phyloP scores from a whole-genome alignment of 441 rosid species.

The Aquilaria agallochum region DNA sequence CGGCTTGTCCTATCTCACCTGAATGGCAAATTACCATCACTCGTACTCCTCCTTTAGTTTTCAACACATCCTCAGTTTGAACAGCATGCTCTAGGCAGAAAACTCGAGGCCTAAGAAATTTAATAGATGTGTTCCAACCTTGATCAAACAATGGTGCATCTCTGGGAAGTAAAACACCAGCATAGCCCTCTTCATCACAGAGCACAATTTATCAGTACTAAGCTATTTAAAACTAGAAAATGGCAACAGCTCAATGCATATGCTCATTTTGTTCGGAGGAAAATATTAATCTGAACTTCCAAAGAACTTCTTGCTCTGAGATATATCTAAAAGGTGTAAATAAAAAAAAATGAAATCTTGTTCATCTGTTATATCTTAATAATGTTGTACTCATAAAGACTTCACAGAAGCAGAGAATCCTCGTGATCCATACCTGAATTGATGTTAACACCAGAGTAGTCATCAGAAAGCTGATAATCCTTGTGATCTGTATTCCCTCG shows the following conservation, averaged over 20 bases:
- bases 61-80: slow-evolving; percentile 70
- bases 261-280: background rate
- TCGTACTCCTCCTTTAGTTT: slow-evolving; percentile 75
- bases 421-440: slow-evolving; percentile 32
- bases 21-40: slow-evolving; percentile 90
- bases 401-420: background rate
- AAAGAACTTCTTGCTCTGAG: too few species aligned
- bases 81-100: slow-evolving; percentile 96
- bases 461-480: slow-evolving; percentile 12
- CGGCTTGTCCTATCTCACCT: slow-evolving; percentile 41
- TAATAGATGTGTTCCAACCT: slow-evolving; percentile 56
- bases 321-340: too few species aligned
- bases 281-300: background rate
- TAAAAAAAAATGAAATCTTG: too few species aligned
- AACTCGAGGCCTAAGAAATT: slow-evolving; percentile 73
- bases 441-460: slow-evolving; percentile 11
- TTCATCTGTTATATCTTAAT: too few species aligned
- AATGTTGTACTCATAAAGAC: too few species aligned
- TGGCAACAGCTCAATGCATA: too few species aligned
- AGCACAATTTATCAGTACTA: too few species aligned
- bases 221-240: too few species aligned
- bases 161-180: slow-evolving; percentile 25
- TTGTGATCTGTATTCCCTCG: slow-evolving; percentile 17
- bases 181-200: background rate
- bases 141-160: slow-evolving; percentile 19